Conservation (phyloP, 164 flowering plant genomes). For the Vitis cinerea region DNA sequence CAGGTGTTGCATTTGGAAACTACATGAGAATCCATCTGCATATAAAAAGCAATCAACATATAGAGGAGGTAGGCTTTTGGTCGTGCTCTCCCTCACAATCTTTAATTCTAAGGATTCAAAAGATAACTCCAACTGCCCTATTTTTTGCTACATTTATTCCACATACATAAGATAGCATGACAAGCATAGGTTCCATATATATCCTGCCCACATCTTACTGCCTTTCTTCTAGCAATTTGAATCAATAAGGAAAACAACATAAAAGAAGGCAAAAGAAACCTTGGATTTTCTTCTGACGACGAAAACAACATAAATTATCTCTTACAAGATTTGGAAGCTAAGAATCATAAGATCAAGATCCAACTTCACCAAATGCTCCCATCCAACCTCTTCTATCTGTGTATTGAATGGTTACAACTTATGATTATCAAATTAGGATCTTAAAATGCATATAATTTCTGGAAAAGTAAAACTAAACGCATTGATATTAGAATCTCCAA, state of each 20-base stretch:
- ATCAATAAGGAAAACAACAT: not conserved
- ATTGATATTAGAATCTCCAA: not conserved
- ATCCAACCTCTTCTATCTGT: conserved; percentile 85
- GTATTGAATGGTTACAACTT: not conserved
- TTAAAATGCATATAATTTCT: not conserved
- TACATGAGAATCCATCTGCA: too few relatives aligned
- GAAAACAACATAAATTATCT: not conserved
- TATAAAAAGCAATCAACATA: too few relatives aligned
- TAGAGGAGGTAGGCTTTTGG: too few relatives aligned
- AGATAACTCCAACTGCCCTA: too few relatives aligned
- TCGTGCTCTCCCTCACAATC: too few relatives aligned
- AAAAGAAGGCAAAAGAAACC: not conserved
- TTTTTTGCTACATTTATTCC: too few relatives aligned
- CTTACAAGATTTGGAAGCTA: conserved; percentile 61
- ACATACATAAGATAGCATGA: too few relatives aligned
- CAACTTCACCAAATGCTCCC: conserved; percentile 59
- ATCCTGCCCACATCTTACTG: too few relatives aligned
- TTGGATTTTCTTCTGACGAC: not conserved
- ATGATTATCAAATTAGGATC: not conserved
- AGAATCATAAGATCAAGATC: conserved; percentile 48
- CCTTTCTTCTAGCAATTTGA: too few relatives aligned
- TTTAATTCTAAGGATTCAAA: too few relatives aligned
- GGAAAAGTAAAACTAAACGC: not conserved
- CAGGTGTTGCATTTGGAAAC: too few relatives aligned
- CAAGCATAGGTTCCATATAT: too few relatives aligned